Base-by-base conservation (phyloP, 768 basidiomycete species). In the Russula earlei region DNA sequence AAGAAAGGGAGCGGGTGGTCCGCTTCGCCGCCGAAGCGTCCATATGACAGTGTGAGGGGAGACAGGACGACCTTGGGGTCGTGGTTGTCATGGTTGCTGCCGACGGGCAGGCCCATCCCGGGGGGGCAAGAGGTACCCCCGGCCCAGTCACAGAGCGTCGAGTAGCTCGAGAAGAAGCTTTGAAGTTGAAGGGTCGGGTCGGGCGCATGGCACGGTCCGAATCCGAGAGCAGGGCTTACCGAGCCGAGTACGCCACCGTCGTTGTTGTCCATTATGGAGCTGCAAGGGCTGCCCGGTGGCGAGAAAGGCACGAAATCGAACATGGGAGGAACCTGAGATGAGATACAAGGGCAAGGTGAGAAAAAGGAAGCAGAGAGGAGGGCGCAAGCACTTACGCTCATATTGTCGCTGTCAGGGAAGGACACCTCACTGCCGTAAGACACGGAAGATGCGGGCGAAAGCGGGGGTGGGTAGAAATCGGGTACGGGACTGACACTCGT, bases 121-220 rank as follows among this genome's bases (percentile, higher is more conserved):
- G 34, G n/a, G 2, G 17, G 19, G 6, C 5, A 5, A 10, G 9
- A 14, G 9, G 10, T 9, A 5, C 25, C 20, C 2, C 61, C 61
- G 10, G 61, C 59, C 61, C 61, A 62, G 38, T 51, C 61, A 48
- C 58, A 60, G 20, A 62, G 51, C 6, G 58, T 52, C 54, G 61
- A 62, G 15, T 60, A 62, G 12, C 9, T 53, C n/a, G 61, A 60
- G 49, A 55, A 45, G 54, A 56, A 62, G 22, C 10, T 19, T 11
- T 42, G 29, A 1, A 48, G n/a, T n/a, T 29, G 54, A 24, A 2
- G 44, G n/a, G 49, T 22, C 2, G 49, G 14, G 5, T 51, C 38
- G 36, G 27, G 36, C 22, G 25, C 38, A 6, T 47, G 45, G 14
- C 36, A 34, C 27, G 49, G 20, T 25, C 7, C 44, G 24, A 42